A percentile compares a stretch with the other conserved stretches of the same genome.
phyloP scores from a whole-genome alignment of 1,139 yeast species.

The Geotrichum restrictum region DNA sequence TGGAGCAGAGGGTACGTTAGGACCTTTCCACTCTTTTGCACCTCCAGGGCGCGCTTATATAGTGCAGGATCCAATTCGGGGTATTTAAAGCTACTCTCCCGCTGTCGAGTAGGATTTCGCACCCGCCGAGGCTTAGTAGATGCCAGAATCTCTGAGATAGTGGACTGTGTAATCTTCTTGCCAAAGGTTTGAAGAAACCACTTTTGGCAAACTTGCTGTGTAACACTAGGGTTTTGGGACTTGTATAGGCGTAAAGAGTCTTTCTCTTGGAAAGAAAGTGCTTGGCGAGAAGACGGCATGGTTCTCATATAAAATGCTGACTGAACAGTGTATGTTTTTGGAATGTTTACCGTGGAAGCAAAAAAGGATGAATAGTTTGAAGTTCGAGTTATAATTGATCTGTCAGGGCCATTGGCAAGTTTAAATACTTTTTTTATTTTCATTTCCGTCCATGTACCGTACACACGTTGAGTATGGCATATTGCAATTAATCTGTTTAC shows the following conservation, averaged over 20 bases:
- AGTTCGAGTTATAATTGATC: too few species aligned
- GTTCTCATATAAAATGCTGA: neutral
- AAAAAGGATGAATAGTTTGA: too few species aligned
- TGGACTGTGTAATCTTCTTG: constrained; percentile 14
- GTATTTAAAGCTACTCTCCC: constrained; percentile 13
- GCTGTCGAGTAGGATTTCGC: constrained; percentile 12
- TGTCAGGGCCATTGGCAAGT: neutral
- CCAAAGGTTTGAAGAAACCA: constrained; percentile 9
- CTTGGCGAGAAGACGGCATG: constrained; percentile 14
- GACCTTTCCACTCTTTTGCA: constrained; percentile 4
- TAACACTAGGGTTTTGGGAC: constrained; percentile 5
- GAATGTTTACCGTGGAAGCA: too few species aligned
- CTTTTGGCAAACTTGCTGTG: constrained; percentile 13
- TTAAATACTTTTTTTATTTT: neutral
- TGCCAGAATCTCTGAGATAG: constrained; percentile 13
- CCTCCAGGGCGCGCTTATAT: constrained; percentile 1
- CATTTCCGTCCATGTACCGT: neutral
- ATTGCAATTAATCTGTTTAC: too few species aligned
- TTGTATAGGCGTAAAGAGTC: constrained; percentile 9
- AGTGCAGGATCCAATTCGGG: constrained; percentile 14
- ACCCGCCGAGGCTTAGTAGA: constrained; percentile 9
- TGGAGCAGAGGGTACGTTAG: constrained; percentile 11
- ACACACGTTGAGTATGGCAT: too few species aligned
- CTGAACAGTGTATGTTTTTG: too few species aligned
- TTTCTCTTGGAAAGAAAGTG: constrained; percentile 15